Evolutionary conservation across 495 filamentous ascomycete species (phyloP), one percentile per base, ranked within the genome.

Genomic region (Schizothecium vesticola): DNA sequence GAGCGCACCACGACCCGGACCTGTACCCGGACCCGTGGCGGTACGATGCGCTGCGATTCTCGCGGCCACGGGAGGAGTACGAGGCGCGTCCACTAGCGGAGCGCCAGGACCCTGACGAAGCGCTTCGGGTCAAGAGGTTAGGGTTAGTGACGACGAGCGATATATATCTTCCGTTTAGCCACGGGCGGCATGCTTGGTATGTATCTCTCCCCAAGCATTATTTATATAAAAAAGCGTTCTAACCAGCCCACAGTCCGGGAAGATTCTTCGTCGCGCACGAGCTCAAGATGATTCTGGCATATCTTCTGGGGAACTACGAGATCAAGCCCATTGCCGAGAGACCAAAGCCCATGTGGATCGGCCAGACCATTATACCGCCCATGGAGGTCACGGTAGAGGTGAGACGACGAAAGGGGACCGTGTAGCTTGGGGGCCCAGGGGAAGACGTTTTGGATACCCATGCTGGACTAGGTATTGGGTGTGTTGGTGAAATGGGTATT

Each of bases 211-310:
- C 19, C 0, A 51, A 16, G 23, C 31, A 13, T 29, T 10, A 33
- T 1, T 10, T 10, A 19, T 25, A 16, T 43, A 5, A 29, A 13
- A 26, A n/a, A 9, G 11, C n/a, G 55, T 36, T 24, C 4, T 19
- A 12, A 23, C 28, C 33, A 7, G 33, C 13, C 8, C 16, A 58
- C 2, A 78, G 81, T 25, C 80, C 80, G 21, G 81, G 81, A 13
- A 73, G 80, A 16, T 83, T 84, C 71, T 80, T 84, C 62, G 81
- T 82, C 7, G 75, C 77, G 22, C 77, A 77, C 61, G 75, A 79
- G 66, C 66, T 84, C 28, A 84, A 83, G 67, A 77, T 83, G 62
- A 72, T 78, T 4, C 43, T 83, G 29, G 74, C 74, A 22, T 79
- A 80, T 65, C 58, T 81, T 22, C 33, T 82, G 22, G 59, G 76